These are phyloP conservation scores for Sicyos edulis DNA, from an alignment of 306 rosid genomes.

Conservation along the genomic window DNA sequence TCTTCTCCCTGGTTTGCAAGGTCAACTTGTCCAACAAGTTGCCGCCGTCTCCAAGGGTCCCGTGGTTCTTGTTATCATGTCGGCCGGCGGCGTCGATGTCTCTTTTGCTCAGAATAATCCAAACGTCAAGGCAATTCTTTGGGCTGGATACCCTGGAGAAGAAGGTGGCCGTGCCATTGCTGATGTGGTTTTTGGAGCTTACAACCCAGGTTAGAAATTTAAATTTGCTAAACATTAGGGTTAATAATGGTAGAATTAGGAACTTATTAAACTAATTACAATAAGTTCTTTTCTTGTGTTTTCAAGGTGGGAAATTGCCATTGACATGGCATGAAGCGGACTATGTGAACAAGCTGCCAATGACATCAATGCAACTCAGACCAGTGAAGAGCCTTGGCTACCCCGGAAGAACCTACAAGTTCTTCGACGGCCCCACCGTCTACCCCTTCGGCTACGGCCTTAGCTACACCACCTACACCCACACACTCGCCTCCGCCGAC, in stretches of 20 bases:
- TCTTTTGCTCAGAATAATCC: constrained; percentile 44
- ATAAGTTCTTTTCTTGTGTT: neutral
- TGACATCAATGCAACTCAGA: constrained; percentile 29
- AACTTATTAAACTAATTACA: too few relatives aligned
- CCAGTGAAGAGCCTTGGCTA: constrained; percentile 24
- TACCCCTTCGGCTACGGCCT: constrained; percentile 30
- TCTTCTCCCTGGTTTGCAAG: constrained; percentile 70
- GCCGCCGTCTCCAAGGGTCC: constrained; percentile 47
- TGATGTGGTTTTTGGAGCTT: constrained; percentile 23
- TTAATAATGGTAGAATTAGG: too few relatives aligned
- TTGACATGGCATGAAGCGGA: constrained; percentile 26
- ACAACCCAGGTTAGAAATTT: constrained; percentile 27
- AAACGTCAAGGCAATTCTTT: constrained; percentile 21
- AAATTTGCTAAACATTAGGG: too few relatives aligned
- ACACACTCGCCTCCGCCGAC: constrained; percentile 12
- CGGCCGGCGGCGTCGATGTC: constrained; percentile 66
- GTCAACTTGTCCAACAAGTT: constrained; percentile 49
- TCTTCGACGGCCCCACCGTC: constrained; percentile 28
- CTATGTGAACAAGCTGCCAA: constrained; percentile 24
- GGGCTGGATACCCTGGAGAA: constrained; percentile 29
- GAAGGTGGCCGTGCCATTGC: constrained; percentile 30
- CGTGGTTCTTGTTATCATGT: constrained; percentile 57
- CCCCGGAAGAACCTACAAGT: constrained; percentile 32
- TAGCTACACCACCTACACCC: constrained; percentile 26
- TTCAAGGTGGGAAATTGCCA: constrained; percentile 32